These are phyloP conservation scores for Aspergillus nidulans DNA, from an alignment of 495 filamentous ascomycete genomes.

Conservation along the genomic window DNA sequence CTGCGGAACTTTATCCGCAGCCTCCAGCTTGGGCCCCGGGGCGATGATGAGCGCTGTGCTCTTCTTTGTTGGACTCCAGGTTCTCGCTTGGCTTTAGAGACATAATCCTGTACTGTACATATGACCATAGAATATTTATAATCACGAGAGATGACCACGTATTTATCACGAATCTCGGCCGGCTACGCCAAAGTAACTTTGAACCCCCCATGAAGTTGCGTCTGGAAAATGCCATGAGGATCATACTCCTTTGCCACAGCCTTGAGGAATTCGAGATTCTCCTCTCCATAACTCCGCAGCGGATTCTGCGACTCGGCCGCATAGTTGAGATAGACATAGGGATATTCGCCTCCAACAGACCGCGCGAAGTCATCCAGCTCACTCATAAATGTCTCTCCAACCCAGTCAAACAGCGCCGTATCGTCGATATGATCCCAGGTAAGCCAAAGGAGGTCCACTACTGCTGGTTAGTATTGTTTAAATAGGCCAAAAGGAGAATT, in stretches of 20 bases:
- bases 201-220: constrained; percentile 1
- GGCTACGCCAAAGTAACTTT: background rate
- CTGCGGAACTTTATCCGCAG: constrained; percentile 54
- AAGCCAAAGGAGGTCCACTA: background rate
- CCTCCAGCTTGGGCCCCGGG: constrained; percentile 20
- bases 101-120: constrained; percentile 10
- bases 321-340: constrained; percentile 2
- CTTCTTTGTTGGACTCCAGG: constrained; percentile 24
- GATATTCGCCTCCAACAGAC: background rate
- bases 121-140: constrained; percentile 8
- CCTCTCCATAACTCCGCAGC: background rate
- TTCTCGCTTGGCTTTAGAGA: constrained; percentile 23
- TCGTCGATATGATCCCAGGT: background rate
- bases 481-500: background rate
- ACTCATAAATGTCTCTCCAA: background rate
- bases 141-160: constrained; percentile 13
- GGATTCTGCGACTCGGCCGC: constrained; percentile 1
- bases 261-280: background rate
- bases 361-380: background rate
- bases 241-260: background rate
- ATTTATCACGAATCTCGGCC: background rate
- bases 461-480: background rate
- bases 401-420: background rate
- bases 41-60: constrained; percentile 21
- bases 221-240: background rate